Conservation (phyloP, 2,329 filamentous ascomycete species). For the Aspergillus tamarii region DNA sequence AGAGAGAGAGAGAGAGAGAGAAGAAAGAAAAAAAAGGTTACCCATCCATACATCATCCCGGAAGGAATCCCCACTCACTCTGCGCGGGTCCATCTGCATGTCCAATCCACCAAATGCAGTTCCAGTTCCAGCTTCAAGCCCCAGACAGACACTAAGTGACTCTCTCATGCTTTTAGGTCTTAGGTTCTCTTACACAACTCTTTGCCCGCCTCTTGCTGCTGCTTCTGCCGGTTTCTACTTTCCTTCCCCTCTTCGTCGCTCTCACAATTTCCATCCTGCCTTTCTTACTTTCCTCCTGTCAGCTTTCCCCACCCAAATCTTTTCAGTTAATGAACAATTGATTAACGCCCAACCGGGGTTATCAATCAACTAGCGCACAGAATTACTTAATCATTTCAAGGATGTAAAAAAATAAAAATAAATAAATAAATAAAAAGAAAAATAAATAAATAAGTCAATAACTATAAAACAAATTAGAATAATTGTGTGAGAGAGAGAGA, state of each 20-base stretch:
- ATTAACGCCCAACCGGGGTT: not conserved
- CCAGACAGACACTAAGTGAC: not conserved
- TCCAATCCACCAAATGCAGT: not conserved
- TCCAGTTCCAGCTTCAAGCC: constrained; percentile 5
- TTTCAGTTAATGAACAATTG: not conserved
- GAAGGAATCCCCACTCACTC: constrained; percentile 1
- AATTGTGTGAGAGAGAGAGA: not conserved
- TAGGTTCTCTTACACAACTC: not conserved
- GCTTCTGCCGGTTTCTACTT: constrained; percentile 4
- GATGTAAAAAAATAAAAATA: not conserved
- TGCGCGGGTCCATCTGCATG: constrained; percentile 4
- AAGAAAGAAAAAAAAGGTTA: not conserved
- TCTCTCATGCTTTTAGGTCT: not conserved
- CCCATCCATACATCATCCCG: not conserved
- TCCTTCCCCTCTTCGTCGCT: constrained; percentile 9
- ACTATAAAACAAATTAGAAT: not conserved
- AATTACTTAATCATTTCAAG: not conserved
- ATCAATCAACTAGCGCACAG: not conserved
- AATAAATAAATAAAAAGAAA: not conserved
- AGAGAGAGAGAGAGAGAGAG: no score
- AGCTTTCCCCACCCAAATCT: not conserved
- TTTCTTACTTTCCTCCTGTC: not conserved
- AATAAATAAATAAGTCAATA: not conserved
- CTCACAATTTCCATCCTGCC: not conserved
- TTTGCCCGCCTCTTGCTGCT: constrained; percentile 7